Percentiles rank a stretch among this genome's conserved stretches.
These are phyloP conservation scores for Ophiosphaerella narmari DNA, from an alignment of 2,329 filamentous ascomycete genomes.

Conservation along the genomic window DNA sequence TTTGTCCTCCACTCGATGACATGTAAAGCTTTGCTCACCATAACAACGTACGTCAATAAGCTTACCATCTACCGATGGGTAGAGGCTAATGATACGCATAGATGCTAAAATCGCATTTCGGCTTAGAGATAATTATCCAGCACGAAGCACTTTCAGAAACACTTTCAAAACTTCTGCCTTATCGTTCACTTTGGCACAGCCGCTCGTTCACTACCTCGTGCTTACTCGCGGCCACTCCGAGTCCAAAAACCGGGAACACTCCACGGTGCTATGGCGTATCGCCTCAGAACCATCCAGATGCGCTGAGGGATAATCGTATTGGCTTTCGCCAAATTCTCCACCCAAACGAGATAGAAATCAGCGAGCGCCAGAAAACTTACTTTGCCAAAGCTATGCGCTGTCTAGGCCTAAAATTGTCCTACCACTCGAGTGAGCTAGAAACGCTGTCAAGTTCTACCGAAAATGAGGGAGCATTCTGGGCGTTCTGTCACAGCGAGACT, in stretches of 20 bases:
- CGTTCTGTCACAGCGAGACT: not conserved
- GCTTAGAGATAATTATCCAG: constrained; percentile 5
- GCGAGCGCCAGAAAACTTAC: not conserved
- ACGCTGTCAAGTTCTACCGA: not conserved
- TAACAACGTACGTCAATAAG: not conserved
- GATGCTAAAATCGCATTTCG: constrained; percentile 5
- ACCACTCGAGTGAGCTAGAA: not conserved
- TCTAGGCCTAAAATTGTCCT: not conserved
- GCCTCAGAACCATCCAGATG: not conserved
- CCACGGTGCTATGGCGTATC: not conserved
- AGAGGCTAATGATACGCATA: not conserved
- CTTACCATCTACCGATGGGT: not conserved
- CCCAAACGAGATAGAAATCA: not conserved
- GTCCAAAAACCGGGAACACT: not conserved
- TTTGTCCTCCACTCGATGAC: too few relatives aligned
- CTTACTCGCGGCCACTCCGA: not conserved
- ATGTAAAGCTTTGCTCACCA: not conserved
- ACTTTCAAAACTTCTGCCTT: not conserved
- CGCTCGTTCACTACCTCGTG: constrained; percentile 1
- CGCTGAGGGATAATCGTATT: not conserved
- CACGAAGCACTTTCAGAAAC: constrained; percentile 4
- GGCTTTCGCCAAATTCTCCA: not conserved
- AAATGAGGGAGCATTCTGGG: not conserved
- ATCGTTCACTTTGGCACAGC: not conserved
- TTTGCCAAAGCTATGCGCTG: not conserved